phyloP scores from a whole-genome alignment of 257 asterid genomes.

The Solanum medicagineum region DNA sequence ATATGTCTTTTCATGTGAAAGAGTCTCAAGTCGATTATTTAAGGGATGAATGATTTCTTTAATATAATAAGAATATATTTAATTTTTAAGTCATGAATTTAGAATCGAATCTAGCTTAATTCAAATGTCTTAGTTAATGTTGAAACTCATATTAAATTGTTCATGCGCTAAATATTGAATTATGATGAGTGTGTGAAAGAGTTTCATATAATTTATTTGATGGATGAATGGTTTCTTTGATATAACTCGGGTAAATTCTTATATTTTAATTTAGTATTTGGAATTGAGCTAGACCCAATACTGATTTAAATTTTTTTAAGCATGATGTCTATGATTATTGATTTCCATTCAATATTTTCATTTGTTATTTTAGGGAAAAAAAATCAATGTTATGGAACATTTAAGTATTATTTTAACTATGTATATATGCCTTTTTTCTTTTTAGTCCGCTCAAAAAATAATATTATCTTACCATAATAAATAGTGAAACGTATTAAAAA shows the following conservation, averaged over 20 bases:
- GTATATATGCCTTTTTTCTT: neutral
- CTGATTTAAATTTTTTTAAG: too few relatives aligned
- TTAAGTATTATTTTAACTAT: neutral
- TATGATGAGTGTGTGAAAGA: neutral
- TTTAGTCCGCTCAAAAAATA: too few relatives aligned
- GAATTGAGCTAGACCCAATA: too few relatives aligned
- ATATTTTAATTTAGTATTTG: too few relatives aligned
- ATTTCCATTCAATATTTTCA: neutral
- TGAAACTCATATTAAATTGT: neutral
- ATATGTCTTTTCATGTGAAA: neutral
- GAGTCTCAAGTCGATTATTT: neutral
- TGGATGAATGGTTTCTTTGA: too few relatives aligned
- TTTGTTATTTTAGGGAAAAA: neutral
- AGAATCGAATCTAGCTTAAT: too few relatives aligned
- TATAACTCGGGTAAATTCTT: too few relatives aligned
- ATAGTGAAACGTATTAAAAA: too few relatives aligned
- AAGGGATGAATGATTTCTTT: neutral
- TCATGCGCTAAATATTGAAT: too few relatives aligned
- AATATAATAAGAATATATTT: neutral
- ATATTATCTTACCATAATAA: too few relatives aligned
- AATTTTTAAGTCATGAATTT: too few relatives aligned
- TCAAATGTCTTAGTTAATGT: too few relatives aligned
- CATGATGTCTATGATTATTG: neutral
- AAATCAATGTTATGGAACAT: neutral
- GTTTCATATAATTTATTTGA: neutral